These are phyloP conservation scores for Allium cepa DNA, from an alignment of 106 monocot species.

Conservation along the genomic window DNA sequence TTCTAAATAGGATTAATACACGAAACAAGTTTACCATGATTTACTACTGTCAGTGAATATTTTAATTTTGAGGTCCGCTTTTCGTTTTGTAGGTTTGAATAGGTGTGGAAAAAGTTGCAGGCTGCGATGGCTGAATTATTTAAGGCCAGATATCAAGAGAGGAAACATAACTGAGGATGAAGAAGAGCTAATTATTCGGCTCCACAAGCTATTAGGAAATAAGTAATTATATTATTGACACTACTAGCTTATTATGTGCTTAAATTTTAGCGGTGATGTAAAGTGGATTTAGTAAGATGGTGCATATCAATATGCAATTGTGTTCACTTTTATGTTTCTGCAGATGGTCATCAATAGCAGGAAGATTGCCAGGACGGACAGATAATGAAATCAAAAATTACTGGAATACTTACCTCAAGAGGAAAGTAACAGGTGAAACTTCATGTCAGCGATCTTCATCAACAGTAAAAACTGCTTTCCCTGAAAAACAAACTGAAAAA, in stretches of 20 bases:
- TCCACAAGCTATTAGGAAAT: constrained; percentile 8
- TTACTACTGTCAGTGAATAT: background rate
- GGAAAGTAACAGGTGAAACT: background rate
- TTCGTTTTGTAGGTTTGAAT: constrained; percentile 1
- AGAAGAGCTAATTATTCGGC: constrained; percentile 7
- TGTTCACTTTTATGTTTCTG: background rate
- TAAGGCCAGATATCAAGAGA: constrained; percentile 9
- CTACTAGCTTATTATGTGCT: too few relatives aligned
- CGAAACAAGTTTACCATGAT: background rate
- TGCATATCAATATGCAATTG: background rate
- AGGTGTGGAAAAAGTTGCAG: constrained; percentile 10
- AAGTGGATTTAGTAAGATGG: background rate
- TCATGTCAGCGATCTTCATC: background rate
- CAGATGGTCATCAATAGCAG: constrained; percentile 8
- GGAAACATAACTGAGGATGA: constrained; percentile 8
- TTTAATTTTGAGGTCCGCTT: background rate
- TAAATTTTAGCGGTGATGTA: too few relatives aligned
- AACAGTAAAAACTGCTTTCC: background rate
- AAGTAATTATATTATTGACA: background rate
- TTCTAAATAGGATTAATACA: background rate
- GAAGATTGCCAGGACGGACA: constrained; percentile 7
- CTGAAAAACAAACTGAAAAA: background rate
- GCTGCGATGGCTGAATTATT: constrained; percentile 8
- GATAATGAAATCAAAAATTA: constrained; percentile 9
- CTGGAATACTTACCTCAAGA: constrained; percentile 6